Conservation (phyloP, 2,329 filamentous ascomycete genomes). For the Paecilomyces dactylethromorphus region DNA sequence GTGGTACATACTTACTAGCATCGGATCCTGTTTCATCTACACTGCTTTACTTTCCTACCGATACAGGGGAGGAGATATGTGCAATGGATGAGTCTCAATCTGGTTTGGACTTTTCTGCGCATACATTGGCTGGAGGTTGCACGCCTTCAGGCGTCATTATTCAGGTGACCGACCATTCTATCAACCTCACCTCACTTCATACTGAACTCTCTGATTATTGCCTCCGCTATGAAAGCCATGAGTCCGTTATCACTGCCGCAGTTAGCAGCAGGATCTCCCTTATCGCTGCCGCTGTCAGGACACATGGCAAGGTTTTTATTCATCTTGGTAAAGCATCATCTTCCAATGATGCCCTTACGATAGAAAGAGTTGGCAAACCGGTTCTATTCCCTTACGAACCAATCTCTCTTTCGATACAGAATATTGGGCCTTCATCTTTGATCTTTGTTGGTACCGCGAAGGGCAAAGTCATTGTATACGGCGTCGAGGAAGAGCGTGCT, state of each 20-base stretch:
- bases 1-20: slow-evolving; percentile 32
- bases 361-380: slow-evolving; percentile 16
- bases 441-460: slow-evolving; percentile 36
- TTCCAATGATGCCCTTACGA: slow-evolving; percentile 9
- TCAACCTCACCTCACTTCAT: slow-evolving; percentile 22
- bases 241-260: slow-evolving; percentile 22
- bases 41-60: slow-evolving; percentile 30
- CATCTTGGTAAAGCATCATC: slow-evolving; percentile 17
- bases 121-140: slow-evolving; percentile 39
- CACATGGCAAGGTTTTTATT: slow-evolving; percentile 18
- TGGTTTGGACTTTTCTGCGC: slow-evolving; percentile 33
- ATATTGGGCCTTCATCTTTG: slow-evolving; percentile 17
- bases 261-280: slow-evolving; percentile 22
- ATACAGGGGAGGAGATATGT: slow-evolving; percentile 31
- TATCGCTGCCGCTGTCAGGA: slow-evolving; percentile 21
- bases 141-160: slow-evolving; percentile 29
- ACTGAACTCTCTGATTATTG: slow-evolving; percentile 14
- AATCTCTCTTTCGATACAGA: slow-evolving; percentile 26
- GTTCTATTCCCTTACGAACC: slow-evolving; percentile 27
- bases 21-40: slow-evolving; percentile 36
- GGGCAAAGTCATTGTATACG: slow-evolving; percentile 28
- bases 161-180: slow-evolving; percentile 35
- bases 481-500: slow-evolving; percentile 14
- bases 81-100: slow-evolving; percentile 32
- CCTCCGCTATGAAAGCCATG: slow-evolving; percentile 13